Evolutionary conservation across 768 basidiomycete genomes (phyloP), one percentile per base, ranked within the genome.

Genomic region (Boletus coccyginus): DNA sequence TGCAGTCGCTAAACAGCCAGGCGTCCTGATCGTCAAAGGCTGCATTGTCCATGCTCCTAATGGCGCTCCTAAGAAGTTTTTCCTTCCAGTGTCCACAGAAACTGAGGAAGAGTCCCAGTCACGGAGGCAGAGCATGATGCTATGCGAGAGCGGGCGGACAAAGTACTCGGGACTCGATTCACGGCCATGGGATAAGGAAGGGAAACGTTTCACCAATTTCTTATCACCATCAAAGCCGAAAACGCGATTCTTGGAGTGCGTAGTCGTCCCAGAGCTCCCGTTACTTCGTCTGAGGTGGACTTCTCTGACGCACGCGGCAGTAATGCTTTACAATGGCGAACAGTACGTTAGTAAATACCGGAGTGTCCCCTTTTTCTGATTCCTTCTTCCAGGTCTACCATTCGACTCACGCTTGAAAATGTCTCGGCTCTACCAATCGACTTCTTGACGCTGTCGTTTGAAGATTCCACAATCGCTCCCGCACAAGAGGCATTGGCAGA

Each of bases 261-360:
- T 80, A 38, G 92, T 98, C 19, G 84, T 96, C 19, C 86, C 88
- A 2, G 87, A 92, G 63, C 92, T 94, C 66, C 97, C 97, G 10
- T 71, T 94, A 33, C 75, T 98, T 52, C 84, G 92, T 58, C 88
- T 99, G 68, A 81, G 91, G 53, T 78, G 91, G 66, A 91, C 88
- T 16, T 92, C 91, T n/a, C 74, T 97, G 21, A 95, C 90, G 1
- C 94, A 97, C 62, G 94, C 93, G 1, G 93, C 95, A 0, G 75
- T 98, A 27, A 96, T 97, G 92, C 76, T 98, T 49, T 98, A 96
- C 66, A 84, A 96, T 46, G 97, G 97, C 35, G 97, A 99, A 76
- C 86, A 75, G 95, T 94, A 59, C 57, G 85, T 74, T 7, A 6
- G 16, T 36, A 53, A 29, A 24, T 27, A 59, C 21, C 38, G 59